phyloP scores from a whole-genome alignment of 257 asterid species.

The Ajuga chamaepitys region DNA sequence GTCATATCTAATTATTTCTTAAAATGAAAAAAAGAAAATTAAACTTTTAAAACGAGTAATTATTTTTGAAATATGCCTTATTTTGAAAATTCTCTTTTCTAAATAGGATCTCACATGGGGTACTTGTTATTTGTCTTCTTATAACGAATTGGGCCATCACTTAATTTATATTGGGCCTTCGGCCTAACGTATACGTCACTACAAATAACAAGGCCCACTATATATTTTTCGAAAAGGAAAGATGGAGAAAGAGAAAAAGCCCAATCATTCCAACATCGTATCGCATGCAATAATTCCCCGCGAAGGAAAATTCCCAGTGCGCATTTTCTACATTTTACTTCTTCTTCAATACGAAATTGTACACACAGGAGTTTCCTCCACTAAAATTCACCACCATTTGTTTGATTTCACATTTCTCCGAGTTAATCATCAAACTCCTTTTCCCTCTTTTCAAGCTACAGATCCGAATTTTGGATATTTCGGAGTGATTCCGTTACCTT shows the following conservation, averaged over 20 bases:
- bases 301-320: conserved; percentile 11
- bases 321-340: conserved; percentile 10
- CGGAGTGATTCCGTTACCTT: conserved; percentile 7
- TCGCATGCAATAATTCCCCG: conserved; percentile 15
- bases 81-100: too few relatives aligned
- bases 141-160: too few relatives aligned
- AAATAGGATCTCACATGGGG: too few relatives aligned
- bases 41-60: too few relatives aligned
- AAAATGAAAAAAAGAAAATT: too few relatives aligned
- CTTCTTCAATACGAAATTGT: background rate
- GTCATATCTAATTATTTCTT: too few relatives aligned
- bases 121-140: too few relatives aligned
- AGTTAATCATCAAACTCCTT: background rate
- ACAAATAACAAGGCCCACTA: too few relatives aligned
- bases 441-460: conserved; percentile 5
- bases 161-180: too few relatives aligned
- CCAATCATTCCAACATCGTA: conserved; percentile 19
- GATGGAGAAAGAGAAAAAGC: background rate
- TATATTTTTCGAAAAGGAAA: too few relatives aligned
- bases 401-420: conserved; percentile 5
- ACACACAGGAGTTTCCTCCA: conserved; percentile 8
- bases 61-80: too few relatives aligned
- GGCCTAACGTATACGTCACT: too few relatives aligned
- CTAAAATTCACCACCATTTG: conserved; percentile 13
- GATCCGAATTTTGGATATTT: conserved; percentile 10